phyloP scores from a whole-genome alignment of 2,329 filamentous ascomycete species.

The Diaporthe citrichinensis region DNA sequence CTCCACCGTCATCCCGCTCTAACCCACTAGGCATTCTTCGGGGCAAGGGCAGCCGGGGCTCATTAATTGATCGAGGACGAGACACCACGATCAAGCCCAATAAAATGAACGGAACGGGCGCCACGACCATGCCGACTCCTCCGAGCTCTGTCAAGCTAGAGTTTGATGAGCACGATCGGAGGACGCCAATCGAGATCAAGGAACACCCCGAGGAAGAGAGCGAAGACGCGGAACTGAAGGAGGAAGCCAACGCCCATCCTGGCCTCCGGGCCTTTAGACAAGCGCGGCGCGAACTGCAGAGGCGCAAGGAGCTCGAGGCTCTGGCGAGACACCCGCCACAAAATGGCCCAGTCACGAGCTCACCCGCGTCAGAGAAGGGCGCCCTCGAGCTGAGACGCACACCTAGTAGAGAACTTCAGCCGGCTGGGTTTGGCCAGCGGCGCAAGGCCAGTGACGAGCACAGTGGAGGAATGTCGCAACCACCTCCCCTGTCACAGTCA shows the following conservation, averaged over 20 bases:
- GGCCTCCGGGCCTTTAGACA: slow-evolving; percentile 71
- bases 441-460: slow-evolving; percentile 60
- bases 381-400: slow-evolving; percentile 48
- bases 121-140: slow-evolving; percentile 56
- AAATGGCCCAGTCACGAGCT: slow-evolving; percentile 4
- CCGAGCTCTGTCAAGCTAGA: slow-evolving; percentile 56
- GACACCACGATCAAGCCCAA: slow-evolving; percentile 67
- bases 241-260: slow-evolving; percentile 60
- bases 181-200: slow-evolving; percentile 11
- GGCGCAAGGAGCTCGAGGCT: slow-evolving; percentile 66
- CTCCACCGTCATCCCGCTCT: slow-evolving; percentile 54
- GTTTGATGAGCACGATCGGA: slow-evolving; percentile 52
- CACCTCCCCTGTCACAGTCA: slow-evolving; percentile 47
- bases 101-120: slow-evolving; percentile 73
- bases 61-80: slow-evolving; percentile 57
- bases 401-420: slow-evolving; percentile 60
- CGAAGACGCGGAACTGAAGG: slow-evolving; percentile 44
- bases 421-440: slow-evolving; percentile 57
- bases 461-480: slow-evolving; percentile 46
- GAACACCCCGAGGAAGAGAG: slow-evolving; percentile 41
- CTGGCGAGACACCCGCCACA: slow-evolving; percentile 55
- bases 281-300: slow-evolving; percentile 69
- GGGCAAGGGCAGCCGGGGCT: slow-evolving; percentile 70
- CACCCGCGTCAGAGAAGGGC: slow-evolving; percentile 24
- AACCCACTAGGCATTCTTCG: slow-evolving; percentile 76